A percentile compares a stretch with the other conserved stretches of the same genome.
These are phyloP conservation scores for Hanseniaspora jakobsenii DNA, from an alignment of 805 yeast genomes.

Conservation along the genomic window DNA sequence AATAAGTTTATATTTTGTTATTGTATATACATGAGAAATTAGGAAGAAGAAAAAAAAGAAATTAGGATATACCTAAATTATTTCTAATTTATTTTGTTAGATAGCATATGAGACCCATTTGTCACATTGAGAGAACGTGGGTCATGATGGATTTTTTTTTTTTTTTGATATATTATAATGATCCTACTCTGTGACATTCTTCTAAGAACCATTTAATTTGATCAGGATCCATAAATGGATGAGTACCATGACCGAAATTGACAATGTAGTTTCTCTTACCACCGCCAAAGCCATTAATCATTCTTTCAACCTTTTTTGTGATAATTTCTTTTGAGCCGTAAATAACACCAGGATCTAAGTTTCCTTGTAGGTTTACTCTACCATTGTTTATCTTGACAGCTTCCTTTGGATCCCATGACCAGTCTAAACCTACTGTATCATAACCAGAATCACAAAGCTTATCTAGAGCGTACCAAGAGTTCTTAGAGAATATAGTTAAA, in stretches of 20 bases:
- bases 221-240: slow-evolving; percentile 93
- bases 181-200: slow-evolving; percentile 76
- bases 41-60: no score
- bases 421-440: slow-evolving; percentile 82
- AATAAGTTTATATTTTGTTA: no score
- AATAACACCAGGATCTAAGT: slow-evolving; percentile 87
- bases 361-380: slow-evolving; percentile 83
- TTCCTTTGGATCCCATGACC: slow-evolving; percentile 75
- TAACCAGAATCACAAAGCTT: slow-evolving; percentile 71
- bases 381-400: slow-evolving; percentile 66
- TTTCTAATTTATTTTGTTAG: no score
- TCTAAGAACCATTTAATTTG: slow-evolving; percentile 71
- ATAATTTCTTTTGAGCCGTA: slow-evolving; percentile 81
- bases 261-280: slow-evolving; percentile 85
- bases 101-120: no score
- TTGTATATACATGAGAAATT: no score
- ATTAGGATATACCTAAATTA: no score
- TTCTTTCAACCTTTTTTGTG: slow-evolving; percentile 64
- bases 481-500: slow-evolving; percentile 82
- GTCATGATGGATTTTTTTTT: no score
- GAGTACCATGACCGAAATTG: slow-evolving; percentile 97
- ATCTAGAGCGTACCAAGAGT: slow-evolving; percentile 93
- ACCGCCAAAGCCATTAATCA: slow-evolving; percentile 89
- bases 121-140: no score
- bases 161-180: slow-evolving; percentile 23